phyloP scores from a whole-genome alignment of 805 yeast species.

The Saccharomyces kudriavzevii region DNA sequence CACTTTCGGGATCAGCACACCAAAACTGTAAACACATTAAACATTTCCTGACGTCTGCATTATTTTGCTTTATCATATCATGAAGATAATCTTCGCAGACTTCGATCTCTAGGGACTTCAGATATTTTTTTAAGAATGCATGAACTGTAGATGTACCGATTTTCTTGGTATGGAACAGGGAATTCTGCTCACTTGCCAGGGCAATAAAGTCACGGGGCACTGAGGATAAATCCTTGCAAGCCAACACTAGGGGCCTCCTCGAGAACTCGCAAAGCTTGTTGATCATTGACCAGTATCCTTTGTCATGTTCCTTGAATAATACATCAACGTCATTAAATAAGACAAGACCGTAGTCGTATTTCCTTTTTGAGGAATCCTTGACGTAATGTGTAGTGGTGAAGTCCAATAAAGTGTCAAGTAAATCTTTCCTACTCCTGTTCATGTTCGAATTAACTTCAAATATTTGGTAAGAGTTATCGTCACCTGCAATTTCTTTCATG shows the following conservation, averaged over 20 bases:
- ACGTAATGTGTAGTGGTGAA: constrained; percentile 79
- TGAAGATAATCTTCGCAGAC: constrained; percentile 29
- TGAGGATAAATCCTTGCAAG: constrained; percentile 44
- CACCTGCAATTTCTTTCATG: constrained; percentile 49
- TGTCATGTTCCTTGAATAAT: constrained; percentile 65
- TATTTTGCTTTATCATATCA: constrained; percentile 20
- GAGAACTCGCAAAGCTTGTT: constrained; percentile 52
- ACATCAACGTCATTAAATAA: constrained; percentile 82
- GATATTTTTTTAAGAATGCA: constrained; percentile 32
- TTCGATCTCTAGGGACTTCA: constrained; percentile 26
- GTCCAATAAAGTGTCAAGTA: constrained; percentile 59
- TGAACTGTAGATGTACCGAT: constrained; percentile 18
- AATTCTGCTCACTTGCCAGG: constrained; percentile 36
- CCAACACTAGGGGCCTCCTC: constrained; percentile 61
- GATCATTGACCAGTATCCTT: constrained; percentile 70
- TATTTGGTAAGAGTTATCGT: constrained; percentile 36
- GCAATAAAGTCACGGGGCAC: constrained; percentile 45
- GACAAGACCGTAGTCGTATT: constrained; percentile 50
- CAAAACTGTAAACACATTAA: constrained; percentile 38
- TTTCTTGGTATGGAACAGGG: constrained; percentile 30
- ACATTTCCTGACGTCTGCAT: constrained; percentile 41
- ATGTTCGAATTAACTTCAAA: constrained; percentile 77
- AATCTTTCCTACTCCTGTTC: constrained; percentile 62
- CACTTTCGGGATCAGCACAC: not conserved
- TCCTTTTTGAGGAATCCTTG: constrained; percentile 31